Evolutionary conservation across 805 yeast species (phyloP).

Genomic region (Nakazawaea molendinolei): DNA sequence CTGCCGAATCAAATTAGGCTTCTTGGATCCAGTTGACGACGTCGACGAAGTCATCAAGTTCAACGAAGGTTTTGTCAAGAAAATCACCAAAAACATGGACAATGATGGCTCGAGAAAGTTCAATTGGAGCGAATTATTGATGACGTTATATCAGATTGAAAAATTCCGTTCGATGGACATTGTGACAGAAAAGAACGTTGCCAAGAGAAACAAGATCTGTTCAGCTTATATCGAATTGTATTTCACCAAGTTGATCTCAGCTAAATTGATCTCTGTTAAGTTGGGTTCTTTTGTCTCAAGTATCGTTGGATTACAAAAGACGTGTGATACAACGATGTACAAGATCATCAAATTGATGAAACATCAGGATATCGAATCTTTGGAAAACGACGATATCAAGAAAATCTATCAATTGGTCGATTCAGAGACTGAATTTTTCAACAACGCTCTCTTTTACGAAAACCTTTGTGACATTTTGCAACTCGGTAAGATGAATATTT

Average conservation of each 20-base stretch:
- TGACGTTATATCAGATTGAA: background rate
- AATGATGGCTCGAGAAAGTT: background rate
- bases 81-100: slow-evolving; percentile 1
- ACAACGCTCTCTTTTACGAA: slow-evolving; percentile 1
- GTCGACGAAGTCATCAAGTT: background rate
- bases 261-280: slow-evolving; percentile 12
- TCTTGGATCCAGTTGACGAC: slow-evolving; percentile 5
- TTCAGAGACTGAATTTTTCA: slow-evolving; percentile 9
- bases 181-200: background rate
- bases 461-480: slow-evolving; percentile 2
- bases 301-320: slow-evolving; percentile 6
- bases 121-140: slow-evolving; percentile 7
- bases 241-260: slow-evolving; percentile 9
- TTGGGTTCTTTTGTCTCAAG: slow-evolving; percentile 12
- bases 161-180: slow-evolving; percentile 4
- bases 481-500: background rate
- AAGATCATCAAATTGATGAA: slow-evolving; percentile 10
- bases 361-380: slow-evolving; percentile 3
- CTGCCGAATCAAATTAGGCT: slow-evolving; percentile 1
- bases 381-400: slow-evolving; percentile 1
- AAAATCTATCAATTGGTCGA: slow-evolving; percentile 6
- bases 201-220: slow-evolving; percentile 3
- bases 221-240: background rate
- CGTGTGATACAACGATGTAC: slow-evolving; percentile 7
- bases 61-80: background rate